Conservation (phyloP, 208 protist species). For the Leishmania guyanensis region DNA sequence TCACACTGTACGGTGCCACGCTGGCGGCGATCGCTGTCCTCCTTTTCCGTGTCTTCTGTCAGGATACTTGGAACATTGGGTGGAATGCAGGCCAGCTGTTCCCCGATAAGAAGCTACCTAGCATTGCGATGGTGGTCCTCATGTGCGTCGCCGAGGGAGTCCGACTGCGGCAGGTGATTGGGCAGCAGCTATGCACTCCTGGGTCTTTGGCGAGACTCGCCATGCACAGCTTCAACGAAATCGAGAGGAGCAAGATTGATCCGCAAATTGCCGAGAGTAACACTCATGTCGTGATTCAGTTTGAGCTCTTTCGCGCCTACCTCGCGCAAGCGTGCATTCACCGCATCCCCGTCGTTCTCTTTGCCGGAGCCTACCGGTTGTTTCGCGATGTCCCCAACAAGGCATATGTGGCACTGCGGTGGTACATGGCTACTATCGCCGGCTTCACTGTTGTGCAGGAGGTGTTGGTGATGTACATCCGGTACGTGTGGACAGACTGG, state of each 20-base stretch:
- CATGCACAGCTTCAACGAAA: slow-evolving; percentile 46
- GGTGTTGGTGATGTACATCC: slow-evolving; percentile 57
- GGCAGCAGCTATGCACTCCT: slow-evolving; percentile 24
- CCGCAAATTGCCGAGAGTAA: slow-evolving; percentile 54
- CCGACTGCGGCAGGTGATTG: slow-evolving; percentile 36
- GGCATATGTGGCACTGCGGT: slow-evolving; percentile 71
- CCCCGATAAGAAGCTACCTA: slow-evolving; percentile 39
- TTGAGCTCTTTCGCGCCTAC: slow-evolving; percentile 63
- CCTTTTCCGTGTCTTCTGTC: slow-evolving; percentile 60
- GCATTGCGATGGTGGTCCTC: slow-evolving; percentile 26
- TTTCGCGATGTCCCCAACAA: slow-evolving; percentile 61
- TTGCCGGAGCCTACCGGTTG: slow-evolving; percentile 58
- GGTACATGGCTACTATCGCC: slow-evolving; percentile 80
- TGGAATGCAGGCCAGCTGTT: slow-evolving; percentile 54
- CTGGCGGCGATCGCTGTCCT: slow-evolving; percentile 48
- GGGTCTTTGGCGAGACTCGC: slow-evolving; percentile 33
- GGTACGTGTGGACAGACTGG: slow-evolving; percentile 33
- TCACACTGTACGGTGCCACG: slow-evolving; percentile 81
- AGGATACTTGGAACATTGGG: slow-evolving; percentile 46
- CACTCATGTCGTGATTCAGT: slow-evolving; percentile 78
- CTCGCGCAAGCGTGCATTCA: slow-evolving; percentile 36
- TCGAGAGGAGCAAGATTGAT: slow-evolving; percentile 46
- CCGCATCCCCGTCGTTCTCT: slow-evolving; percentile 43
- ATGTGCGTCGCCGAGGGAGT: slow-evolving; percentile 49
- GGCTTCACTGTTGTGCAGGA: slow-evolving; percentile 36